Conservation (phyloP, 805 yeast species). For the Candida suzukii region DNA sequence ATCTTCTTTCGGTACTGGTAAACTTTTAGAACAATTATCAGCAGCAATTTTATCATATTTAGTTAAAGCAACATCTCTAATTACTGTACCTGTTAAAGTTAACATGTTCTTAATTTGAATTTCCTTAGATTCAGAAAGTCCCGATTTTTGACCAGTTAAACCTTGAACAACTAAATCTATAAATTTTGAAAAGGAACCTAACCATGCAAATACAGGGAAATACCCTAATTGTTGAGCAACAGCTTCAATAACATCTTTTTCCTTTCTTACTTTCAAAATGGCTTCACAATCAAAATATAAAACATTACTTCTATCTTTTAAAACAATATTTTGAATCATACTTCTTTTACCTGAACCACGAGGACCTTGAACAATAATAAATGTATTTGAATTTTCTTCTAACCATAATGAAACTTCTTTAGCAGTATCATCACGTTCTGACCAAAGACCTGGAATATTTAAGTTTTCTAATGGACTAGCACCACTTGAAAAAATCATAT, state of each 20-base stretch:
- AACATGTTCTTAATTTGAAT: conserved; percentile 77
- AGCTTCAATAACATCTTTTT: conserved; percentile 55
- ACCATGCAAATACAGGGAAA: conserved; percentile 91
- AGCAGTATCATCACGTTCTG: conserved; percentile 60
- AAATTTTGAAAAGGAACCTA: conserved; percentile 69
- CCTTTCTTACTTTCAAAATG: conserved; percentile 67
- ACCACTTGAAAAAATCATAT: conserved; percentile 9
- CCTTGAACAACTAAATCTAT: conserved; percentile 85
- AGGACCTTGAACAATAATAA: conserved; percentile 87
- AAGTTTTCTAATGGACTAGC: conserved; percentile 8
- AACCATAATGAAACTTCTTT: conserved; percentile 72
- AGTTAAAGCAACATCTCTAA: conserved; percentile 54
- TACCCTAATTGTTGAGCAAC: conserved; percentile 81
- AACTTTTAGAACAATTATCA: conserved; percentile 17
- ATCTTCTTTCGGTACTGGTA: conserved; percentile 49
- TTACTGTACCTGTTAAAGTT: conserved; percentile 60
- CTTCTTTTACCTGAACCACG: conserved; percentile 92
- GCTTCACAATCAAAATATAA: conserved; percentile 74
- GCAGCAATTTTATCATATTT: conserved; percentile 32
- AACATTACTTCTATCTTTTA: conserved; percentile 53
- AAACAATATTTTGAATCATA: conserved; percentile 61
- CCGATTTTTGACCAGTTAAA: conserved; percentile 89
- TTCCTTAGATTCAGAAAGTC: conserved; percentile 77
- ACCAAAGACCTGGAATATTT: conserved; percentile 40
- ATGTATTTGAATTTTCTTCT: conserved; percentile 83